Base-by-base conservation (phyloP, 331 rosid species). In the Telfairia occidentalis region DNA sequence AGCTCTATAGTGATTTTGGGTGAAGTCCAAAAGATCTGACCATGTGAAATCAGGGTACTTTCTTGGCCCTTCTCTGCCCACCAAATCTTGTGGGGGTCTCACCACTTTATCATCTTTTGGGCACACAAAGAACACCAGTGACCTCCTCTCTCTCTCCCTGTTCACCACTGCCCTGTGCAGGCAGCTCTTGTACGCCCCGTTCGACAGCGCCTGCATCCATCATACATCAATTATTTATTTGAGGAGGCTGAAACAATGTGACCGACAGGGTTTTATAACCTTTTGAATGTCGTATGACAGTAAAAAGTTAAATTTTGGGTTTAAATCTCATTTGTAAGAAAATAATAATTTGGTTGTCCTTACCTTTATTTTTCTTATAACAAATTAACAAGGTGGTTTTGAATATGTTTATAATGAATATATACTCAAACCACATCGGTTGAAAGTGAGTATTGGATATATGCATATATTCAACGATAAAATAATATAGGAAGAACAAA, bases 111-210 rank as follows among this genome's bases (percentile, higher is more conserved):
- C 97, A 50, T 85, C 87, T 81, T 80, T 84, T 0, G 97, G 98
- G 77, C 92, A 85, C 76, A 93, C 82, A 74, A 90, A 93, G 88
- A 87, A 93, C 26, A 90, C 97, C 86, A 93, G 21, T 1, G 98
- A 93, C 75, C 84, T 89, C 48, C 98, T 84, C 53, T 85, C 90
- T 43, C 73, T 83, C 26, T 78, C 63, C 37, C 83, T 26, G 79
- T 93, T 89, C 49, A 90, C 98, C 78, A 82, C 86, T 21, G 96
- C 98, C 74, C 96, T 85, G 9, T 92, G 98, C 5, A 89, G 74
- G 81, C 98, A 90, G 74, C 98, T 92, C 84, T 87, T 89, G 81
- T 92, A 93, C 46, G 80, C 84, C 43, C 98, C 98, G 46, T 93
- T 93, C 18, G 97, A 81, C 52, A 90, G 66, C 24, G 97, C 98